These are phyloP conservation scores for Eremochloa ophiuroides DNA, from an alignment of 176 grass and related monocot species.

Conservation along the genomic window DNA sequence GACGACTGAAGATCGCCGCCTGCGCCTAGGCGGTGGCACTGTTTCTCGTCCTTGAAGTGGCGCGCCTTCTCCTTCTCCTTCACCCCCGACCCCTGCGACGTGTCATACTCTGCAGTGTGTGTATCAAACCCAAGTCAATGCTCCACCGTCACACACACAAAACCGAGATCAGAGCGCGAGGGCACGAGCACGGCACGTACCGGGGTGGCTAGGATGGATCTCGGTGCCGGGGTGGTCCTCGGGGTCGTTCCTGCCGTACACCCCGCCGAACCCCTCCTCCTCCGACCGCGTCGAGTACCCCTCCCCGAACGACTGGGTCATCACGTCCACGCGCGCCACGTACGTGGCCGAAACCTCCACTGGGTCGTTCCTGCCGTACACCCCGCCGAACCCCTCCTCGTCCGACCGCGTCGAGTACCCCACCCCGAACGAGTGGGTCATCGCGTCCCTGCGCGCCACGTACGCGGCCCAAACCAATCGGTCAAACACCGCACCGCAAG, in stretches of 20 bases:
- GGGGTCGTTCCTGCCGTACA: slow-evolving; percentile 45
- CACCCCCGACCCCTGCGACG: slow-evolving; percentile 63
- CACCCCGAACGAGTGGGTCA: slow-evolving; percentile 70
- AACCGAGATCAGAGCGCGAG: not conserved
- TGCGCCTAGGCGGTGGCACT: not conserved
- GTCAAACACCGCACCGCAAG: not conserved
- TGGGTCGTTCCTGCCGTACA: slow-evolving; percentile 47
- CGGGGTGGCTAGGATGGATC: slow-evolving; percentile 35
- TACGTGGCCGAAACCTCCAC: no score
- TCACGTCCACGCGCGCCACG: slow-evolving; percentile 45
- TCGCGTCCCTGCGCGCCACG: slow-evolving; percentile 44
- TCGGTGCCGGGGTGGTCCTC: slow-evolving; percentile 4
- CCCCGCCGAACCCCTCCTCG: slow-evolving; percentile 73
- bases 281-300: slow-evolving; percentile 73
- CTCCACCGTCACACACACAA: not conserved
- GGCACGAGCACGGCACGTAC: not conserved
- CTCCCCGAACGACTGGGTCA: slow-evolving; percentile 71
- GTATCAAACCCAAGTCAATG: no score
- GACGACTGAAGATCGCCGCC: not conserved
- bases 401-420: slow-evolving; percentile 73
- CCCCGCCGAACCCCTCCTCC: slow-evolving; percentile 73
- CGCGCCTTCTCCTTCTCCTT: slow-evolving; percentile 78
- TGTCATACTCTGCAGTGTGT: slow-evolving; percentile 64
- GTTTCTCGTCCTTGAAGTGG: slow-evolving; percentile 22
- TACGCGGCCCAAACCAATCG: not conserved